Base-by-base conservation (phyloP, 805 yeast species). In the Teunomyces funiuensis region DNA sequence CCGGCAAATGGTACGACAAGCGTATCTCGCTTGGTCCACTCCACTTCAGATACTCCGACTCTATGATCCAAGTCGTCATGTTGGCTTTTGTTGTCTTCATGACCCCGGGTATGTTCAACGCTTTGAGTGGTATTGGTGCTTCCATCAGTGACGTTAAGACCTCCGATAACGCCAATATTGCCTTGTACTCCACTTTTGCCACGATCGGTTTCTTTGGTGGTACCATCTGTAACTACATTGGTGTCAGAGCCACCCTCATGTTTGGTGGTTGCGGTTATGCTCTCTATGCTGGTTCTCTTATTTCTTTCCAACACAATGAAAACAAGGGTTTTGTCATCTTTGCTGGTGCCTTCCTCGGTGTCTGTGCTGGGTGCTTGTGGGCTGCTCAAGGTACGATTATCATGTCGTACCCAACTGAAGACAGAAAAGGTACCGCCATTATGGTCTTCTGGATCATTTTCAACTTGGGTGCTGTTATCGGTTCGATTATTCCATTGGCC, bases 381-480 rank as follows among this genome's bases (percentile, higher is more conserved):
- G 74, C 81, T 23, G 81, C 82, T 26, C 82, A 77, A 54, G 79
- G 80, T 38, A 61, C 77, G 20, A 72, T 79, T 36, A 71, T 78
- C 48, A 72, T 79, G 74, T 62, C 79, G 13, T 79, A 79, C 48
- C 77, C 83, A 2, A 58, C 75, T 13, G 84, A 79, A 59, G 52
- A 60, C 26, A 61, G 49, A 13, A 79, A 79, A 60, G 84, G 80
- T 36, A 60, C 59, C 23, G 79, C 74, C 37, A 69, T 80, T 37
- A 74, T 76, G 68, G 58, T 71, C 13, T 79, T 79, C 57, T 79
- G 84, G 84, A 66, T 75, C 46, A 77, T 80, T 40, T 79, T 80
- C 66, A 77, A 79, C 60, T 59, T 77, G 46, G 85, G 84, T 55
- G 80, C 79, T 8, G 83, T 79, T 41, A 75, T 79, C 48, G 85